Percentiles rank a stretch among this genome's conserved stretches.
phyloP scores from a whole-genome alignment of 169 alveolate genomes.

The Plasmodium gallinaceum region DNA sequence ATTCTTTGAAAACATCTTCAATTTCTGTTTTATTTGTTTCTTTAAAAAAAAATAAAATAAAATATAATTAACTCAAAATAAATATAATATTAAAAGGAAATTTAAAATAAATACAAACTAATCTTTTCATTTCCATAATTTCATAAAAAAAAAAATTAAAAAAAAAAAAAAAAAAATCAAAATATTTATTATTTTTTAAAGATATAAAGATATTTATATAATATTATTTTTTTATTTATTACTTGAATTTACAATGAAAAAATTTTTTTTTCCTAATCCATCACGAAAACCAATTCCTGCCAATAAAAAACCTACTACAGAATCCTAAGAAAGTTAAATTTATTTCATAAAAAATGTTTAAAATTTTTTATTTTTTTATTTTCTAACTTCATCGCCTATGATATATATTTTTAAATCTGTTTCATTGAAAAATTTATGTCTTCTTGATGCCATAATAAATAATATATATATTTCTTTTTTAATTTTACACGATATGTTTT shows the following conservation, averaged over 20 bases:
- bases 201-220: not conserved
- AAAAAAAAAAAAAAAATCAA: not conserved
- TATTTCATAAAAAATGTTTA: not conserved
- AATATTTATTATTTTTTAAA: not conserved
- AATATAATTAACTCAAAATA: not conserved
- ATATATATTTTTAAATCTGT: constrained; percentile 80
- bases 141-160: not conserved
- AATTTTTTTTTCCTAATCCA: constrained; percentile 84
- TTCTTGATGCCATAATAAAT: constrained; percentile 72
- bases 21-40: constrained; percentile 82
- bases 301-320: constrained; percentile 85
- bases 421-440: constrained; percentile 63
- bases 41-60: constrained; percentile 19
- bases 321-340: constrained; percentile 62
- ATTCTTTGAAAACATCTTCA: constrained; percentile 82
- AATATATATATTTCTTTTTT: constrained; percentile 6
- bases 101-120: not conserved
- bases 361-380: not conserved
- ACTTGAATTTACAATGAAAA: constrained; percentile 83
- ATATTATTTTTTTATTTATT: constrained; percentile 1
- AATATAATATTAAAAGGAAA: too few relatives aligned
- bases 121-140: not conserved
- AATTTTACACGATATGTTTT: too few relatives aligned
- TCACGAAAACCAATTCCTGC: constrained; percentile 87
- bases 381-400: constrained; percentile 85